Conservation (phyloP, 805 yeast genomes). For the Pichia thaimueangensis region DNA sequence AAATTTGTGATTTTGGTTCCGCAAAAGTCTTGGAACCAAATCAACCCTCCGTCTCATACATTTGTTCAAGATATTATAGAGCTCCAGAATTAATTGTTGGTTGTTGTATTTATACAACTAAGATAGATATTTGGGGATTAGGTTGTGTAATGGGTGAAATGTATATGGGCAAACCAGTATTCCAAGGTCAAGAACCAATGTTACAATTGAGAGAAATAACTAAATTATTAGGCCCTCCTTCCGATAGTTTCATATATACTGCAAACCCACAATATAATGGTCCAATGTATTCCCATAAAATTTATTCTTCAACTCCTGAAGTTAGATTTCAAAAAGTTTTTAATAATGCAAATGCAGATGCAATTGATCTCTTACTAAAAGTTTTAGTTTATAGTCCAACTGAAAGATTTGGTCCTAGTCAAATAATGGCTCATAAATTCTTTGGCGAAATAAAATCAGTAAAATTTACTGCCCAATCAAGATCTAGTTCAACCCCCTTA, state of each 20-base stretch:
- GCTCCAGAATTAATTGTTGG: conserved; percentile 97
- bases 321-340: conserved; percentile 53
- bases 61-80: conserved; percentile 91
- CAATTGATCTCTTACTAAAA: conserved; percentile 74
- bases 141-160: conserved; percentile 97
- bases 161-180: conserved; percentile 87
- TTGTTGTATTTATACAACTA: conserved; percentile 76
- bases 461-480: conserved; percentile 33
- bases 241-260: conserved; percentile 59
- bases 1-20: conserved; percentile 81
- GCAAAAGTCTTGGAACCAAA: conserved; percentile 73
- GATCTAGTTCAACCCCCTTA: conserved; percentile 31
- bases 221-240: conserved; percentile 86
- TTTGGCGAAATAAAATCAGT: conserved; percentile 75
- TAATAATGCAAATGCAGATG: conserved; percentile 75
- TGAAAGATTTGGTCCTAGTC: conserved; percentile 68
- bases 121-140: conserved; percentile 95
- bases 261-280: conserved; percentile 74
- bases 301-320: conserved; percentile 23
- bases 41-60: conserved; percentile 89
- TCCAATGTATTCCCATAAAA: conserved; percentile 61
- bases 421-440: conserved; percentile 81
- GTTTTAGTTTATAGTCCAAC: conserved; percentile 90
- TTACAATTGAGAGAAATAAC: conserved; percentile 87
- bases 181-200: conserved; percentile 87